Evolutionary conservation across 75 land plant genomes (phyloP).

Genomic region (Chamaecyparis obtusa): DNA sequence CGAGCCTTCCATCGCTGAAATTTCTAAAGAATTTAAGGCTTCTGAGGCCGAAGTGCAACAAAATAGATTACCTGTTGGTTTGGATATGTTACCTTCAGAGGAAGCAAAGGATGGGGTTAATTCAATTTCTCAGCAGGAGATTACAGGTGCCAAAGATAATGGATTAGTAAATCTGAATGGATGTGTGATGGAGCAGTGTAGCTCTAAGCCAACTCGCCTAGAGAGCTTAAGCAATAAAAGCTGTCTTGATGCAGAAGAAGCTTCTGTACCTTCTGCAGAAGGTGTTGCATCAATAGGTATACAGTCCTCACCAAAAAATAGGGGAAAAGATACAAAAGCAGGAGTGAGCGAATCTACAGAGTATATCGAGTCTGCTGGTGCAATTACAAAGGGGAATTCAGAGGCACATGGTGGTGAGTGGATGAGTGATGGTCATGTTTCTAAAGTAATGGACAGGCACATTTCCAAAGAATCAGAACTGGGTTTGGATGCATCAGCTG

Average conservation of each 20-base stretch:
- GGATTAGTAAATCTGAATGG: slow-evolving; percentile 6
- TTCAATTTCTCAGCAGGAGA: slow-evolving; percentile 5
- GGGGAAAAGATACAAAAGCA: background rate
- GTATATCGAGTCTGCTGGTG: background rate
- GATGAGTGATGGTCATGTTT: background rate
- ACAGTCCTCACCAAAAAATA: background rate
- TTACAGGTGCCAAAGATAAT: background rate
- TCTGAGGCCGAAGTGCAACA: slow-evolving; percentile 1
- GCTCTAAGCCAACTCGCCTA: background rate
- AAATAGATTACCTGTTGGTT: background rate
- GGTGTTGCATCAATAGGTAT: background rate
- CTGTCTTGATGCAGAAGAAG: slow-evolving; percentile 13
- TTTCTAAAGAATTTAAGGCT: background rate
- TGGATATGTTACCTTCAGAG: background rate
- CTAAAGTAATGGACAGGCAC: background rate
- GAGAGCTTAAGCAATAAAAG: slow-evolving; percentile 10
- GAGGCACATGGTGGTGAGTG: slow-evolving; percentile 6
- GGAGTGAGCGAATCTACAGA: background rate
- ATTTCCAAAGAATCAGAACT: slow-evolving; percentile 5
- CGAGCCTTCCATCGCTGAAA: background rate
- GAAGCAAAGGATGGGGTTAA: background rate
- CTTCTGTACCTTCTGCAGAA: slow-evolving; percentile 1
- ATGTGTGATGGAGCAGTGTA: background rate
- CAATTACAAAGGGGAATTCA: background rate
- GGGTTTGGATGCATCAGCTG: background rate